Evolutionary conservation across 371 early-diverging fungal genomes (phyloP).

Genomic region (Rhizomucor pusillus): DNA sequence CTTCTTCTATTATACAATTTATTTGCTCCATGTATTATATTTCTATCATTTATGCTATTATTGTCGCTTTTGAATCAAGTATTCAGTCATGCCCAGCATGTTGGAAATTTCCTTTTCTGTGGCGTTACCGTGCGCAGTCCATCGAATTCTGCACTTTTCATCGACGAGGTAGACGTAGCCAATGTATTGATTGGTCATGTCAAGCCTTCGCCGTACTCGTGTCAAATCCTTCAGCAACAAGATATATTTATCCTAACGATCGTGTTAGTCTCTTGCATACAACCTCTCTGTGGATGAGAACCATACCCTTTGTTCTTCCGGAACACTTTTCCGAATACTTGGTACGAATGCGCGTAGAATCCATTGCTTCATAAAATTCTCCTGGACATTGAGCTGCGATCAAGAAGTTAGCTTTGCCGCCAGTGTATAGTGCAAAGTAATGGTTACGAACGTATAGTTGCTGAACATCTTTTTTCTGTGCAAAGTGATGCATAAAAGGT

Average conservation of each 20-base stretch:
- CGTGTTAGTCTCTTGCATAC: neutral
- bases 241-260: conserved; percentile 53
- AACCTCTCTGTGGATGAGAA: too few relatives aligned
- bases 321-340: conserved; percentile 55
- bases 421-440: conserved; percentile 13
- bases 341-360: conserved; percentile 63
- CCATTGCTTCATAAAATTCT: conserved; percentile 62
- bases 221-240: conserved; percentile 62
- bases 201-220: conserved; percentile 51
- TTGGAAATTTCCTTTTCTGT: conserved; percentile 70
- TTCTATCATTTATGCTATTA: conserved; percentile 3
- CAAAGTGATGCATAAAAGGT: conserved; percentile 52
- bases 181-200: conserved; percentile 72
- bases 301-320: conserved; percentile 56
- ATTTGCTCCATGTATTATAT: too few relatives aligned
- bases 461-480: conserved; percentile 25
- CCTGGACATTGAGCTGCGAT: conserved; percentile 60
- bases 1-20: too few relatives aligned
- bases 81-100: conserved; percentile 51
- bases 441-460: conserved; percentile 38
- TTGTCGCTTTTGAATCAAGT: conserved; percentile 28
- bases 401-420: neutral
- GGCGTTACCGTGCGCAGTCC: conserved; percentile 85
- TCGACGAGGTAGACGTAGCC: conserved; percentile 85
- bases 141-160: conserved; percentile 68